Percentiles rank a stretch among this genome's conserved stretches.
Evolutionary conservation across 192 early-diverging fungal species (phyloP).

Genomic region (Coemansia asiatica): DNA sequence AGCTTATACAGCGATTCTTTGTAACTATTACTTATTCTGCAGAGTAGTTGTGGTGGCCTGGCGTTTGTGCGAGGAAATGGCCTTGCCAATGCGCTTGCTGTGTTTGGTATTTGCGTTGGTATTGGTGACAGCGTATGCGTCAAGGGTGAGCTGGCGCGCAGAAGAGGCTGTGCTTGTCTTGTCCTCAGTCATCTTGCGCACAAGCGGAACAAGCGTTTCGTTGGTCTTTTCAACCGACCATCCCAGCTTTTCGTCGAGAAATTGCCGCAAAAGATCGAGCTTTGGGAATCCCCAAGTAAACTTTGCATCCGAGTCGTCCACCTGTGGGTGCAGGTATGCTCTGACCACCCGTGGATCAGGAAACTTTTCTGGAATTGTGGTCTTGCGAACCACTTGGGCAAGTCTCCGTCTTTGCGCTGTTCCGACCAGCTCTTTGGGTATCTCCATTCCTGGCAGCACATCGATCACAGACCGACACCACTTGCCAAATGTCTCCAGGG

Average conservation of each 20-base stretch:
- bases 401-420: conserved; percentile 41
- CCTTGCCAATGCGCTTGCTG: conserved; percentile 46
- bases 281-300: conserved; percentile 52
- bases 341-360: conserved; percentile 73
- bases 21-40: no score
- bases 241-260: conserved; percentile 47
- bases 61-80: conserved; percentile 38
- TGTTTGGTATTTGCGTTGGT: conserved; percentile 13
- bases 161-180: neutral
- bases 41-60: conserved; percentile 5
- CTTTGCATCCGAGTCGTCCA: conserved; percentile 41
- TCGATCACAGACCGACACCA: conserved; percentile 49
- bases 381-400: conserved; percentile 62
- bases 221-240: conserved; percentile 46
- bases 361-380: conserved; percentile 74
- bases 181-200: conserved; percentile 37
- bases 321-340: conserved; percentile 79
- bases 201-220: conserved; percentile 53
- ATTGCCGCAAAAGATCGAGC: conserved; percentile 54
- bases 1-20: no score
- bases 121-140: conserved; percentile 12
- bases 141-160: conserved; percentile 30
- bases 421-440: conserved; percentile 33
- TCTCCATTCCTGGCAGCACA: conserved; percentile 46
- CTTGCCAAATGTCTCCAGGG: conserved; percentile 30